Percentiles rank a stretch among this genome's conserved stretches.
Evolutionary conservation across 129 eudicot species (phyloP).

Genomic region (Logfia minima): DNA sequence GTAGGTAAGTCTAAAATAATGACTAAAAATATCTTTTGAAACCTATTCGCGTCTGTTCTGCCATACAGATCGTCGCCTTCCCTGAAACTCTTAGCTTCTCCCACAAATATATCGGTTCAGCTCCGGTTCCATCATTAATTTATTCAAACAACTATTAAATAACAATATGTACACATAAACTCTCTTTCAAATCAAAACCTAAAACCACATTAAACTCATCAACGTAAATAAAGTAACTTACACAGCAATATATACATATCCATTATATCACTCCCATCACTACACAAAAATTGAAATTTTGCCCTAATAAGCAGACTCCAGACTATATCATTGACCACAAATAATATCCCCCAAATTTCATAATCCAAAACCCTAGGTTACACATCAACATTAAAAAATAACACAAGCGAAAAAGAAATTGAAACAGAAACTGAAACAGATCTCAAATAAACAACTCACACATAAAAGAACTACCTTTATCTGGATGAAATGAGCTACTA

Average conservation of each 20-base stretch:
- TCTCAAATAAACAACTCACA: not conserved
- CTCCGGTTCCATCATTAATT: not conserved
- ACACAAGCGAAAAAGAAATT: not conserved
- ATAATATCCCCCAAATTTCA: not conserved
- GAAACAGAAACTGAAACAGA: not conserved
- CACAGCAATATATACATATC: not conserved
- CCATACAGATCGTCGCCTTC: not conserved
- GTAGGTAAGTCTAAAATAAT: not conserved
- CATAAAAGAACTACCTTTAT: constrained; percentile 49
- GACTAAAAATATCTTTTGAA: no score
- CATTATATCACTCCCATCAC: not conserved
- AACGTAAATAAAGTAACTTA: not conserved
- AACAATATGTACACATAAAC: not conserved
- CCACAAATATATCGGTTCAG: not conserved
- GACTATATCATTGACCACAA: not conserved
- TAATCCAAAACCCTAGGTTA: constrained; percentile 21
- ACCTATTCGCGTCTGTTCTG: not conserved
- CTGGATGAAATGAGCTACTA: constrained; percentile 34
- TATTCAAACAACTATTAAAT: not conserved
- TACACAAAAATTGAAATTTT: not conserved
- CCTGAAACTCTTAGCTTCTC: not conserved
- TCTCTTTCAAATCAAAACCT: not conserved
- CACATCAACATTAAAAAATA: not conserved
- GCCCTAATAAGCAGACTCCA: not conserved
- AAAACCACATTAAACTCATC: constrained; percentile 5